Conservation (phyloP, 768 basidiomycete species). For the Grammothele lineata region DNA sequence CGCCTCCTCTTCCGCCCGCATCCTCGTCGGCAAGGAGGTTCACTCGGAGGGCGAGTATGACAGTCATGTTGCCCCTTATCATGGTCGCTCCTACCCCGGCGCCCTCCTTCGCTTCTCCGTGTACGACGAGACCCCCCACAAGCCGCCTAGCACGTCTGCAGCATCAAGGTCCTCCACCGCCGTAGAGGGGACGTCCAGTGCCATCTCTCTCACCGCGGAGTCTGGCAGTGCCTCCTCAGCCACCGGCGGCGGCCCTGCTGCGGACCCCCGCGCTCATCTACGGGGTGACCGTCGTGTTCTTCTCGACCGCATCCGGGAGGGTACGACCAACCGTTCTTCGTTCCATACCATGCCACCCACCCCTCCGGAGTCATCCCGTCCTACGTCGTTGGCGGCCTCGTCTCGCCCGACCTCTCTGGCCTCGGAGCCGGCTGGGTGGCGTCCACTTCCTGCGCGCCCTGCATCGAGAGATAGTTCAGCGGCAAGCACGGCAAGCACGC, state of each 20-base stretch:
- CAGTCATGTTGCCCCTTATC: conserved; percentile 44
- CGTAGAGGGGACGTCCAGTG: conserved; percentile 6
- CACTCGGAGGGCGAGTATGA: conserved; percentile 56
- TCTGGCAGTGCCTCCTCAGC: conserved; percentile 11
- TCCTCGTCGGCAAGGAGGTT: conserved; percentile 60
- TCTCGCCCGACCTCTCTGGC: conserved; percentile 7
- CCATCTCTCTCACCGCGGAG: not conserved
- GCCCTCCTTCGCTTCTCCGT: conserved; percentile 62
- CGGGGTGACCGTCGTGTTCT: conserved; percentile 16
- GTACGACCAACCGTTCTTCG: conserved; percentile 9
- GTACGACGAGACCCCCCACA: conserved; percentile 44
- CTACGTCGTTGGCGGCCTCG: conserved; percentile 10
- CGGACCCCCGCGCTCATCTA: conserved; percentile 3
- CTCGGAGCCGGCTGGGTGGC: not conserved
- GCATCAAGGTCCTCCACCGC: conserved; percentile 31
- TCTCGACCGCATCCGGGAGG: conserved; percentile 23
- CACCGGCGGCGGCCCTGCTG: conserved; percentile 13
- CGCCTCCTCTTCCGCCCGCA: conserved; percentile 48
- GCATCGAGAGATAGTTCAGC: conserved; percentile 1
- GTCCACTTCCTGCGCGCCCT: conserved; percentile 14
- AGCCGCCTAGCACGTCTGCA: conserved; percentile 22
- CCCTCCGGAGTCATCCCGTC: conserved; percentile 9
- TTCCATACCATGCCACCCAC: conserved; percentile 15
- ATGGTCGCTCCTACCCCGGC: conserved; percentile 48
- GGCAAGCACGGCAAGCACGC: conserved; percentile 4